phyloP scores from a whole-genome alignment of 2,329 filamentous ascomycete genomes.

The Epichloe sibirici region DNA sequence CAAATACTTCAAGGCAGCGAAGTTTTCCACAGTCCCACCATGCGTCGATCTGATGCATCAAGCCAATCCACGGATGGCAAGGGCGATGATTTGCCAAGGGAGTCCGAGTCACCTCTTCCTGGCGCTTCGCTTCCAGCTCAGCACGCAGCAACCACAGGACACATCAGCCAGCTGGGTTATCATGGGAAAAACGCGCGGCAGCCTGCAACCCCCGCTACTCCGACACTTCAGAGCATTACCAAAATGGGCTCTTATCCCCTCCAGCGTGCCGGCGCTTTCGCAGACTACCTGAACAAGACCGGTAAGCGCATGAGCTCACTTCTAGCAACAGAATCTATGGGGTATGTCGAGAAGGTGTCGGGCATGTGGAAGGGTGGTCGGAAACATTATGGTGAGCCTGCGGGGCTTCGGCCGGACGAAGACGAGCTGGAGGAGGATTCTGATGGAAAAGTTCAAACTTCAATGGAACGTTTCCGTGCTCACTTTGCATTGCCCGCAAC shows the following conservation, averaged over 20 bases:
- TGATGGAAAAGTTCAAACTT: slow-evolving; percentile 51
- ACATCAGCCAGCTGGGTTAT: slow-evolving; percentile 18
- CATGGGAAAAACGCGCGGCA: slow-evolving; percentile 12
- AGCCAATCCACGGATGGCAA: slow-evolving; percentile 16
- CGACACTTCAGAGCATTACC: slow-evolving; percentile 39
- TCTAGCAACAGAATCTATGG: slow-evolving; percentile 83
- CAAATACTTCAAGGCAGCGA: slow-evolving; percentile 82
- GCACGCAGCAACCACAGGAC: slow-evolving; percentile 29
- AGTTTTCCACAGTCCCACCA: slow-evolving; percentile 72
- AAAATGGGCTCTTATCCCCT: slow-evolving; percentile 64
- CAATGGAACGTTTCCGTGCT: slow-evolving; percentile 71
- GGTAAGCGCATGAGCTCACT: slow-evolving; percentile 72
- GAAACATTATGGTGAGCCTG: slow-evolving; percentile 67
- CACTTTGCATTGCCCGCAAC: slow-evolving; percentile 82
- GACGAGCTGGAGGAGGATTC: slow-evolving; percentile 43
- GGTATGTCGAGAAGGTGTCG: slow-evolving; percentile 91
- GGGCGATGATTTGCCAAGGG: slow-evolving; percentile 8
- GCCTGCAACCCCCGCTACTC: slow-evolving; percentile 19
- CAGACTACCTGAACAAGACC: slow-evolving; percentile 67
- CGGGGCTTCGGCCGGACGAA: slow-evolving; percentile 39
- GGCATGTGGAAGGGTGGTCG: slow-evolving; percentile 92
- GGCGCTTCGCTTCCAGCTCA: neutral
- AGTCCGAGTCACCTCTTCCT: slow-evolving; percentile 7
- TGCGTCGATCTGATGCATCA: slow-evolving; percentile 37
- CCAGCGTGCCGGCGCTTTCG: slow-evolving; percentile 68